Conservation (phyloP, 139 green algal genomes). For the Chlamydomonas schloesseri region DNA sequence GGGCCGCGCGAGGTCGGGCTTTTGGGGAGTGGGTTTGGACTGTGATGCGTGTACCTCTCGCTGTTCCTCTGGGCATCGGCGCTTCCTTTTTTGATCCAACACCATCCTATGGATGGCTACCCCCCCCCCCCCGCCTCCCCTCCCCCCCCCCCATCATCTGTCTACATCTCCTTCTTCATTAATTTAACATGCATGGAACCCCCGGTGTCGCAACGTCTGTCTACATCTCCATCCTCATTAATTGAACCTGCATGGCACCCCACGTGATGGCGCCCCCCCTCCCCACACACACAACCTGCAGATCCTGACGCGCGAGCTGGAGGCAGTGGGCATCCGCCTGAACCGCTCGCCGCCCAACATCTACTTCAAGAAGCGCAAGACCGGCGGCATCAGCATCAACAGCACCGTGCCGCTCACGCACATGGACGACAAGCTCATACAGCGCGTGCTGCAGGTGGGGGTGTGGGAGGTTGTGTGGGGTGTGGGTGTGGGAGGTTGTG, state of each 20-base stretch:
- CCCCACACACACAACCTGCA: neutral
- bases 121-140: neutral
- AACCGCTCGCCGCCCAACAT: slow-evolving; percentile 92
- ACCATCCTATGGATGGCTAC: too few relatives aligned
- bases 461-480: neutral
- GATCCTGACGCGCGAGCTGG: slow-evolving; percentile 97
- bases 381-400: slow-evolving; percentile 93
- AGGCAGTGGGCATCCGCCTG: slow-evolving; percentile 94
- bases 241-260: too few relatives aligned
- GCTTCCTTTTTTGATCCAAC: too few relatives aligned
- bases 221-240: neutral
- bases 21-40: too few relatives aligned
- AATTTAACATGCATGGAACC: too few relatives aligned
- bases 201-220: too few relatives aligned
- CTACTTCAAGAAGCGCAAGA: slow-evolving; percentile 97
- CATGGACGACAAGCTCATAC: slow-evolving; percentile 94
- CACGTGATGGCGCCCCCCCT: too few relatives aligned
- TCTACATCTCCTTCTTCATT: too few relatives aligned
- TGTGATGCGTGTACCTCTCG: too few relatives aligned
- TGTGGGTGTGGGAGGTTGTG: neutral
- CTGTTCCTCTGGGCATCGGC: too few relatives aligned
- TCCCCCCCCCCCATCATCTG: too few relatives aligned
- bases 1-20: too few relatives aligned
- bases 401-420: slow-evolving; percentile 86
- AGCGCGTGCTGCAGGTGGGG: slow-evolving; percentile 87